Percentiles rank a stretch among this genome's conserved stretches.
These are phyloP conservation scores for Codiaeum variegatum DNA, from an alignment of 441 rosid species.

Conservation along the genomic window DNA sequence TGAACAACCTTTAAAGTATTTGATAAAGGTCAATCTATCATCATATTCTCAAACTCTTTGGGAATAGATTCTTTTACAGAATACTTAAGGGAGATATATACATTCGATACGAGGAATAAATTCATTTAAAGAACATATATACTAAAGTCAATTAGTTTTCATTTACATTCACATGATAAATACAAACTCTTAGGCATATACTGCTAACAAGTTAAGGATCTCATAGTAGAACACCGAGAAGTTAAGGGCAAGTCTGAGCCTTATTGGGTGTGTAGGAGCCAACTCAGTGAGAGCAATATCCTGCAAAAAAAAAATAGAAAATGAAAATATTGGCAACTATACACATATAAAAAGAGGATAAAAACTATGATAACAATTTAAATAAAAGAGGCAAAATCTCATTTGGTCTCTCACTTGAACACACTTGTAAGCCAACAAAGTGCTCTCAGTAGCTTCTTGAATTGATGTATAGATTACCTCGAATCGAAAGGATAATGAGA, in stretches of 20 bases:
- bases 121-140: no score
- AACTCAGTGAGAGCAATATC: constrained; percentile 87
- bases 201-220: constrained; percentile 95
- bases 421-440: constrained; percentile 85
- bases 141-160: no score
- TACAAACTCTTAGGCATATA: no score
- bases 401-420: constrained; percentile 60
- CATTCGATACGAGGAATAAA: no score
- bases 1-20: constrained; percentile 36
- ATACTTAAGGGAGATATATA: no score
- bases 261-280: constrained; percentile 94
- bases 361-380: neutral
- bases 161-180: no score
- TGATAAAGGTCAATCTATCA: no score
- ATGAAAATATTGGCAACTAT: neutral
- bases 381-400: neutral
- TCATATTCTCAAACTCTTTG: no score
- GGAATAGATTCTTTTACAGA: no score
- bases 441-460: constrained; percentile 97
- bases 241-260: constrained; percentile 93
- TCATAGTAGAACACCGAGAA: constrained; percentile 98
- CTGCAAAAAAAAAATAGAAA: constrained; percentile 38
- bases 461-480: no score
- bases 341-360: neutral
- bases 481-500: no score